Conservation (phyloP, 2,329 filamentous ascomycete genomes). For the Phoma sp. region DNA sequence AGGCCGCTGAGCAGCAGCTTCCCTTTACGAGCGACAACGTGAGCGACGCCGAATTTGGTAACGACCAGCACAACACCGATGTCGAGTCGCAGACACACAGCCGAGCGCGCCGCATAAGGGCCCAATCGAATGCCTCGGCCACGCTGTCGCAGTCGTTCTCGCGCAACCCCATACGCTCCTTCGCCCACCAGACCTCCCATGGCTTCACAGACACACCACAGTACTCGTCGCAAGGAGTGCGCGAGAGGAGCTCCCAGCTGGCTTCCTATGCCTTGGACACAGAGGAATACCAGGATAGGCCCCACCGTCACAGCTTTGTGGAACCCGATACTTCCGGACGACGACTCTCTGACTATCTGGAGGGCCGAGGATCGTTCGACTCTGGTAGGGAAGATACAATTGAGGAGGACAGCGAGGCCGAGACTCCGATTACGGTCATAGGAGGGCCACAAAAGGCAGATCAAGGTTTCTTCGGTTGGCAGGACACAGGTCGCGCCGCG, state of each 20-base stretch:
- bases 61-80: constrained; percentile 28
- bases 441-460: constrained; percentile 21
- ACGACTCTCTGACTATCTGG: constrained; percentile 26
- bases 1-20: constrained; percentile 24
- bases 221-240: constrained; percentile 76
- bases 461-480: constrained; percentile 33
- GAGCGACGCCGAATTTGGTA: constrained; percentile 36
- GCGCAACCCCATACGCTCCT: constrained; percentile 71
- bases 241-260: constrained; percentile 85
- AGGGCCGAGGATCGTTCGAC: constrained; percentile 37
- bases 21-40: constrained; percentile 42
- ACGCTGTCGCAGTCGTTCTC: constrained; percentile 40
- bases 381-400: constrained; percentile 59
- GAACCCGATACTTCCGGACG: constrained; percentile 25
- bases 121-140: constrained; percentile 29
- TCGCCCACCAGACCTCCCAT: constrained; percentile 70
- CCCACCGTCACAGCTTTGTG: constrained; percentile 31
- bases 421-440: constrained; percentile 54
- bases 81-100: constrained; percentile 31
- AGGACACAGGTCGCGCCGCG: constrained; percentile 3
- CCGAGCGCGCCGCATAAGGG: constrained; percentile 36
- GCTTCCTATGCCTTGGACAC: constrained; percentile 74
- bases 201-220: constrained; percentile 70
- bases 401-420: constrained; percentile 65
- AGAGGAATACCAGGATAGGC: constrained; percentile 39